phyloP scores from a whole-genome alignment of 2,329 filamentous ascomycete genomes.

The Ampelomyces quisqualis region DNA sequence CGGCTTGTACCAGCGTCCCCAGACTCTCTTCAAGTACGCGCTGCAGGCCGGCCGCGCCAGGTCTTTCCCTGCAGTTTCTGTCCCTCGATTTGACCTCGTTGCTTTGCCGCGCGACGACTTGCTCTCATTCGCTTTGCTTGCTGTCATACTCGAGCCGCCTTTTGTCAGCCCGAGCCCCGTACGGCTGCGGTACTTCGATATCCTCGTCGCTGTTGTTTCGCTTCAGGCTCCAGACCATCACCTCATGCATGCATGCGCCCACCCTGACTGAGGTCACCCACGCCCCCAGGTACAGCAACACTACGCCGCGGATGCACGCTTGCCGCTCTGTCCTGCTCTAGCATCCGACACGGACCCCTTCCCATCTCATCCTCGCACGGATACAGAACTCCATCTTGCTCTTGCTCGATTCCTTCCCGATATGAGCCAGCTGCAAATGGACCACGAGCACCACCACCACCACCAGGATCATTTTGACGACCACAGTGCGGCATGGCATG shows the following conservation, averaged over 20 bases:
- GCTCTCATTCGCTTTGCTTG: conserved; percentile 19
- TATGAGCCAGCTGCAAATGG: conserved; percentile 48
- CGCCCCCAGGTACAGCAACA: conserved; percentile 32
- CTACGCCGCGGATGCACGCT: conserved; percentile 37
- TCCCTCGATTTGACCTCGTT: conserved; percentile 22
- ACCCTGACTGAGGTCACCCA: conserved; percentile 35
- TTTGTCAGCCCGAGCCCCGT: conserved; percentile 32
- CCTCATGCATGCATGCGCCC: conserved; percentile 45
- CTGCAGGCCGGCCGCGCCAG: conserved; percentile 36
- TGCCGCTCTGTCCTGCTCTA: conserved; percentile 25
- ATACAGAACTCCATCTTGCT: conserved; percentile 18
- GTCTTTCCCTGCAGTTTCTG: conserved; percentile 34
- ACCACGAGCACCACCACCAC: conserved; percentile 44
- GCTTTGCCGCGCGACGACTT: conserved; percentile 25
- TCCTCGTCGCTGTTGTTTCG: conserved; percentile 33
- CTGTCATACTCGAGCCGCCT: conserved; percentile 28
- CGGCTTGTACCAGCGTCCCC: conserved; percentile 32
- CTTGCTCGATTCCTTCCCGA: conserved; percentile 20
- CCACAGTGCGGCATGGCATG: conserved; percentile 36
- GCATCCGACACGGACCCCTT: conserved; percentile 34
- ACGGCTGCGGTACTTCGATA: conserved; percentile 24
- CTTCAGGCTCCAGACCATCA: conserved; percentile 37
- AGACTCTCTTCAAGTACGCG: conserved; percentile 41
- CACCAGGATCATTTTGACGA: conserved; percentile 41
- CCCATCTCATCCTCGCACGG: conserved; percentile 30